Evolutionary conservation across 352 stramenopile species (phyloP).

Genomic region (Phytophthora ohioensis): DNA sequence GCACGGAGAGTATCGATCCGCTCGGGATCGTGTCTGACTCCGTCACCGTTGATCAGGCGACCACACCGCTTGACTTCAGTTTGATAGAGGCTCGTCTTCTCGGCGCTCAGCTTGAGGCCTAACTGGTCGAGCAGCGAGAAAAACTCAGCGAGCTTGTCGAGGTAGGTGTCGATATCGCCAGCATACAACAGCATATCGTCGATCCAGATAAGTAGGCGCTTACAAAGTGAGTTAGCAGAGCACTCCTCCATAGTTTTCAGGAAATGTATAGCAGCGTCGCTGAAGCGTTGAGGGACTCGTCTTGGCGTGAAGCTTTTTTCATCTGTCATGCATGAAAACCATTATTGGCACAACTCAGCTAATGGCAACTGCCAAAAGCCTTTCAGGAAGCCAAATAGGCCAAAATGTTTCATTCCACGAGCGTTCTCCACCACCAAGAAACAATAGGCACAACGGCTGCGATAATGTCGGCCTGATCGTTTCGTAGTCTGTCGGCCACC

Average conservation of each 20-base stretch:
- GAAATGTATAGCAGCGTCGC: slow-evolving; percentile 17
- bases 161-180: slow-evolving; percentile 26
- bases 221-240: slow-evolving; percentile 7
- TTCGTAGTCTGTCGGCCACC: slow-evolving; percentile 3
- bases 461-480: slow-evolving; percentile 4
- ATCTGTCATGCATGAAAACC: slow-evolving; percentile 33
- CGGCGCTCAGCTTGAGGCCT: slow-evolving; percentile 1
- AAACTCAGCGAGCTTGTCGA: slow-evolving; percentile 25
- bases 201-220: slow-evolving; percentile 10
- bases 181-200: slow-evolving; percentile 38
- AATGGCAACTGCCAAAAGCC: slow-evolving; percentile 19
- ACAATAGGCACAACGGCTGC: slow-evolving; percentile 24
- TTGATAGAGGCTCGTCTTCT: neutral
- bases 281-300: slow-evolving; percentile 23
- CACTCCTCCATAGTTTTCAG: slow-evolving; percentile 22
- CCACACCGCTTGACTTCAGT: neutral
- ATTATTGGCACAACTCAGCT: slow-evolving; percentile 12
- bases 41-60: neutral
- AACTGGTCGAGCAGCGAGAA: slow-evolving; percentile 29
- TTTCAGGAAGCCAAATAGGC: slow-evolving; percentile 19
- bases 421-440: slow-evolving; percentile 7
- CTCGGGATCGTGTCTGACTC: neutral
- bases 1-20: neutral
- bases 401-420: slow-evolving; percentile 6
- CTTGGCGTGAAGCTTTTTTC: slow-evolving; percentile 31